phyloP scores from a whole-genome alignment of 139 green algal genomes.

The Dunaliella primolecta region DNA sequence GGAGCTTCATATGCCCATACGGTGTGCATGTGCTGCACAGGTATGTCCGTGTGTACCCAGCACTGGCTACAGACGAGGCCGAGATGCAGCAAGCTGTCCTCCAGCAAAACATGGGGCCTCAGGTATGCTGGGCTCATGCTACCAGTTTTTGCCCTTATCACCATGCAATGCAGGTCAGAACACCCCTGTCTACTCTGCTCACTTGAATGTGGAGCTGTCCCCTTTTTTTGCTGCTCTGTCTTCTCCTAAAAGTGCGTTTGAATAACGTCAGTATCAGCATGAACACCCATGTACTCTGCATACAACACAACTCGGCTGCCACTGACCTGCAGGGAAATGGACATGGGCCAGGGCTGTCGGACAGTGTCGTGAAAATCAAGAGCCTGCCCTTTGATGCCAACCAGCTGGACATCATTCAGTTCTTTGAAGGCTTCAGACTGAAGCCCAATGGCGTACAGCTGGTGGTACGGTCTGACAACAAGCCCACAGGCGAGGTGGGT shows the following conservation, averaged over 20 bases:
- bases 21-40: too few relatives aligned
- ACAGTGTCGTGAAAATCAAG: slow-evolving; percentile 72
- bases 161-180: neutral
- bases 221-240: too few relatives aligned
- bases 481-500: slow-evolving; percentile 59
- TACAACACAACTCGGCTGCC: too few relatives aligned
- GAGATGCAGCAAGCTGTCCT: slow-evolving; percentile 54
- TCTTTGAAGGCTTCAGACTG: slow-evolving; percentile 57
- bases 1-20: too few relatives aligned
- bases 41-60: slow-evolving; percentile 70
- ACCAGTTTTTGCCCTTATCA: neutral
- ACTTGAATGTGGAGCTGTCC: too few relatives aligned
- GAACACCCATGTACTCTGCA: too few relatives aligned
- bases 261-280: too few relatives aligned
- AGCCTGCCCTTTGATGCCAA: slow-evolving; percentile 63
- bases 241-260: too few relatives aligned
- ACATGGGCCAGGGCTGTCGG: slow-evolving; percentile 38
- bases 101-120: slow-evolving; percentile 34
- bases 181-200: neutral
- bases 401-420: slow-evolving; percentile 64
- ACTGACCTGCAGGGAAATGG: slow-evolving; percentile 22
- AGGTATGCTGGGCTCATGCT: neutral
- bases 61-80: slow-evolving; percentile 51
- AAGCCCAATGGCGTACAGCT: slow-evolving; percentile 67
- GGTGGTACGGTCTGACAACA: slow-evolving; percentile 60